A percentile compares a stretch with the other conserved stretches of the same genome.
phyloP scores from a whole-genome alignment of 2,329 filamentous ascomycete genomes.

The Massarina eburnea region DNA sequence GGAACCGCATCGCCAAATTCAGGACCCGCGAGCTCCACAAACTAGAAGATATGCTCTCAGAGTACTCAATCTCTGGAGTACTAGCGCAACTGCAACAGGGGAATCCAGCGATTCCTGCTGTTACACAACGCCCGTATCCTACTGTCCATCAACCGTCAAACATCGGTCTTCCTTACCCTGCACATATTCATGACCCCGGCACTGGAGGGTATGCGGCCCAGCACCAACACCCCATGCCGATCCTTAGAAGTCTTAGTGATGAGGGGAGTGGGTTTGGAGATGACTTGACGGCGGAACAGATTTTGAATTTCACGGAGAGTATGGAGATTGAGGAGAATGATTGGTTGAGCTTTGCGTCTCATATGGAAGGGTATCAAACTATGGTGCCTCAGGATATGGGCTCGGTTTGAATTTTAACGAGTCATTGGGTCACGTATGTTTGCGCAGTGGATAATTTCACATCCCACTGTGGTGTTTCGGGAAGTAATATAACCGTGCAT shows the following conservation, averaged over 20 bases:
- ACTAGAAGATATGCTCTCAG: slow-evolving; percentile 45
- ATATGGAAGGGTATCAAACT: slow-evolving; percentile 42
- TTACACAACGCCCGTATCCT: slow-evolving; percentile 4
- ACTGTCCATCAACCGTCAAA: slow-evolving; percentile 1
- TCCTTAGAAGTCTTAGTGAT: slow-evolving; percentile 22
- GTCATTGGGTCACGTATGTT: too few relatives aligned
- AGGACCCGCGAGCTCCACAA: slow-evolving; percentile 51
- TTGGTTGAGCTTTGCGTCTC: slow-evolving; percentile 52
- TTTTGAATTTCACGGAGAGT: slow-evolving; percentile 52
- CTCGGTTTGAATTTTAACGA: slow-evolving; percentile 2
- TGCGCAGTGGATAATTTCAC: too few relatives aligned
- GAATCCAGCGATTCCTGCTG: too few relatives aligned
- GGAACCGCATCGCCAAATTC: slow-evolving; percentile 51
- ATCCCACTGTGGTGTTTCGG: too few relatives aligned
- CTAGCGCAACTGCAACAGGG: slow-evolving; percentile 7
- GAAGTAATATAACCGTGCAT: too few relatives aligned
- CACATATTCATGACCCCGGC: slow-evolving; percentile 11
- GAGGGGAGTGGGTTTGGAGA: slow-evolving; percentile 34
- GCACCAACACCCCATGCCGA: slow-evolving; percentile 11
- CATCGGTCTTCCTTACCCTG: slow-evolving; percentile 9
- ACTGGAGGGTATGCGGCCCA: slow-evolving; percentile 3
- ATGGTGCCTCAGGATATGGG: slow-evolving; percentile 13
- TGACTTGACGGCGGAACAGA: slow-evolving; percentile 49
- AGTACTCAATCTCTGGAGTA: slow-evolving; percentile 18
- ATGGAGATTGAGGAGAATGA: slow-evolving; percentile 50